Conservation (phyloP, 805 yeast genomes). For the Alloascoidea hylecoeti region DNA sequence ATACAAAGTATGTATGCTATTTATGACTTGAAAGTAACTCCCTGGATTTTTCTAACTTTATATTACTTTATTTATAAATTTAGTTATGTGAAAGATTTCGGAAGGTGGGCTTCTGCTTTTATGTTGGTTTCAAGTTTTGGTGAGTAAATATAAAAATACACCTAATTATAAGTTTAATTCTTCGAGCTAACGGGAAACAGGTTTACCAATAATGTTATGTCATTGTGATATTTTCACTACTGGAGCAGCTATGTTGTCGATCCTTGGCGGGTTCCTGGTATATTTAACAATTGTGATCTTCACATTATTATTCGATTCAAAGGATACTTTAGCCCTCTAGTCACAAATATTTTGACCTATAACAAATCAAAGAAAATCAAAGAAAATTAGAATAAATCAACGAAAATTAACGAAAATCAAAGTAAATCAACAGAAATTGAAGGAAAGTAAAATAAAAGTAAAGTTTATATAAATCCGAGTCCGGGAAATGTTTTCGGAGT, state of each 20-base stretch:
- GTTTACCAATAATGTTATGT: slow-evolving; percentile 44
- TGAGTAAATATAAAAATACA: neutral
- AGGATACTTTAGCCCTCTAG: too few species aligned
- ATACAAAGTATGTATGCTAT: slow-evolving; percentile 16
- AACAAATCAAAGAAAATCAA: too few species aligned
- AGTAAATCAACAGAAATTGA: too few species aligned
- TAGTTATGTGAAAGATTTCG: slow-evolving; percentile 35
- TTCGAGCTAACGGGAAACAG: slow-evolving; percentile 31
- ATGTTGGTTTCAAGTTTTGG: slow-evolving; percentile 25
- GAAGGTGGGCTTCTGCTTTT: slow-evolving; percentile 48
- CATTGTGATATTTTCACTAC: slow-evolving; percentile 45
- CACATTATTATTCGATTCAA: slow-evolving; percentile 41
- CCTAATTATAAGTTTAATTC: neutral
- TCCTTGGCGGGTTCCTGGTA: slow-evolving; percentile 55
- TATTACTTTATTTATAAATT: neutral
- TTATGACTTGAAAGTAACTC: neutral
- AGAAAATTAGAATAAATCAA: too few species aligned
- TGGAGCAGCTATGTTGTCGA: slow-evolving; percentile 45
- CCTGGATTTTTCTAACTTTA: neutral
- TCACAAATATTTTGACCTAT: too few species aligned
- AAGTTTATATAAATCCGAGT: too few species aligned
- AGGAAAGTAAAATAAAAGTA: too few species aligned
- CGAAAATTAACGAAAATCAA: too few species aligned
- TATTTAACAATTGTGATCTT: slow-evolving; percentile 61
- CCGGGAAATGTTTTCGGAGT: too few species aligned